phyloP scores from a whole-genome alignment of 192 early-diverging fungal species.

The Coemansia sp. region DNA sequence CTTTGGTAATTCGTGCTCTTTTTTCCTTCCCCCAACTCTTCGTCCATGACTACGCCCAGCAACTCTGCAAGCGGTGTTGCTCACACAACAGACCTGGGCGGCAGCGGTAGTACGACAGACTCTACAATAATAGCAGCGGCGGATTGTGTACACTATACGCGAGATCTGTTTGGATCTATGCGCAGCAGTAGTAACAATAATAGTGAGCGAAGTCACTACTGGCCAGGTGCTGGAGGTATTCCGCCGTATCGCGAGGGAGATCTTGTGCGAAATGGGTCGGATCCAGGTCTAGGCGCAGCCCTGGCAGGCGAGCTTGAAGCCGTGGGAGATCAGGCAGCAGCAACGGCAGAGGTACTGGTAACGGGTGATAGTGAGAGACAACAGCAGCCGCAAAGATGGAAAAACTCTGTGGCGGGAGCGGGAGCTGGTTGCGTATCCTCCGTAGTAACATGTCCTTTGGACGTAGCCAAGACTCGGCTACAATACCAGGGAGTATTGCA shows the following conservation, averaged over 20 bases:
- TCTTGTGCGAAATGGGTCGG: constrained; percentile 7
- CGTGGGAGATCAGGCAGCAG: constrained; percentile 15
- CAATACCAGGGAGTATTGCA: constrained; percentile 76
- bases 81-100: neutral
- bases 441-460: constrained; percentile 85
- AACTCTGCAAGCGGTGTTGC: neutral
- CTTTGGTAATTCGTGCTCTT: neutral
- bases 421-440: constrained; percentile 80
- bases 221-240: constrained; percentile 34
- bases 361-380: constrained; percentile 4
- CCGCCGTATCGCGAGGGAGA: constrained; percentile 36
- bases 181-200: constrained; percentile 4
- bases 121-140: constrained; percentile 1
- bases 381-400: constrained; percentile 43
- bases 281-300: constrained; percentile 10
- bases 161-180: constrained; percentile 11
- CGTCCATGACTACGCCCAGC: neutral
- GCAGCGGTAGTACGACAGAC: neutral
- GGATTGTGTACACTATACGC: constrained; percentile 12
- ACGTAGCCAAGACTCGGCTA: constrained; percentile 91
- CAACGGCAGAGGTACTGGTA: neutral
- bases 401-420: constrained; percentile 81
- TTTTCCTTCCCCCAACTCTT: neutral
- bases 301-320: constrained; percentile 33
- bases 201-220: constrained; percentile 41